Base-by-base conservation (phyloP, 2,329 filamentous ascomycete genomes). In the Hypomyces rosellus region DNA sequence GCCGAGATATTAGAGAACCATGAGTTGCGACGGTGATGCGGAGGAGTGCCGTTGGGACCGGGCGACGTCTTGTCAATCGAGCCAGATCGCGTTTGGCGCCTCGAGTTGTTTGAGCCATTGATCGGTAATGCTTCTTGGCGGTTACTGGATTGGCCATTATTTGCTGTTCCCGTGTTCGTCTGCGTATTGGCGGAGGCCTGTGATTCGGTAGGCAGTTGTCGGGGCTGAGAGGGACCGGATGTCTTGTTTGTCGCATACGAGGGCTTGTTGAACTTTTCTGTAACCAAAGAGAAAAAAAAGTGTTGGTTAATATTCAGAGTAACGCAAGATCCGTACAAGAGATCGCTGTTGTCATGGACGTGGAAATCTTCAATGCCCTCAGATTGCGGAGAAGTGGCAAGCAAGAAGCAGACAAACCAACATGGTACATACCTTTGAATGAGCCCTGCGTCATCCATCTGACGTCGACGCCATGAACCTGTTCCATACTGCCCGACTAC, bases 1-100 rank as follows among this genome's bases (percentile, higher is more conserved):
- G 89, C 92, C 56, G 89, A 95, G 58, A 97, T 82, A 63, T 84
- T 96, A 50, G 88, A 89, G 62, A 97, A 91, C 93, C 93, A 99
- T 13, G 91, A 96, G 55, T 84, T 85, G 56, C 89, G 80, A 48
- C 81, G 75, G 42, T 74, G 71, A 42, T 74, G 71, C 7, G 72
- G 67, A 2, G 72, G 68, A 36, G 69, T 62, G 50, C 63, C 59
- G 49, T 58, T 56, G 48, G 59, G 53, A 18, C 55, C 53, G 34
- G 38, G 52, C 8, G 38, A 40, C 37, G 60, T 59, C 51, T 64
- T 69, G 9, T 71, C 69, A 54, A 65, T 57, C n/a, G 68, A 71
- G 22, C 60, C 57, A 11, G 68, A 69, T 44, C 68, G 61, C 33
- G 66, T 63, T 3, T 57, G 54, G 20, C 67, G 59, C 42, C 56